Percentiles rank a stretch among this genome's conserved stretches.
Conservation (phyloP, 176 grass and related monocot genomes). For the Aegilops sharonensis region DNA sequence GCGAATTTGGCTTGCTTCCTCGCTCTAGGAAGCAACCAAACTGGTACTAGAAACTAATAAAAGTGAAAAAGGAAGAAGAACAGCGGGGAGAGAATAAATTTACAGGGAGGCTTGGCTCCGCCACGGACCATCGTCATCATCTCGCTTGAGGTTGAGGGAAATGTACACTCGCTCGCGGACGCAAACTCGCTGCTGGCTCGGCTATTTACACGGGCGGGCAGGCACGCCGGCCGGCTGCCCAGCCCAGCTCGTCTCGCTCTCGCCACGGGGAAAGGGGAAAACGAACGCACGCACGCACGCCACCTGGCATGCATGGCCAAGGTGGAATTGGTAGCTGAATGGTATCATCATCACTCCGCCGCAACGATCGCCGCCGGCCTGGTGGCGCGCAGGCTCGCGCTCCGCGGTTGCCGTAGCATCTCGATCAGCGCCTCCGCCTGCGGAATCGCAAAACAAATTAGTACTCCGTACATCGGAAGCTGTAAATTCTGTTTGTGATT, state of each 20-base stretch:
- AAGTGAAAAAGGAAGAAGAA: not conserved
- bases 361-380: constrained; percentile 44
- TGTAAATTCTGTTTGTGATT: not conserved
- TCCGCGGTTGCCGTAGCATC: constrained; percentile 71
- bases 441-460: constrained; percentile 29
- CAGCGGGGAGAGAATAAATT: not conserved
- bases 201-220: constrained; percentile 38
- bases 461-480: not conserved
- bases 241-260: constrained; percentile 3
- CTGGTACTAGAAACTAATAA: not conserved
- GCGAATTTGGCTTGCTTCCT: constrained; percentile 7
- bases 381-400: constrained; percentile 35
- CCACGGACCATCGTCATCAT: constrained; percentile 25
- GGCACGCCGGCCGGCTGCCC: constrained; percentile 18
- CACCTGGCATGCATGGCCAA: constrained; percentile 22
- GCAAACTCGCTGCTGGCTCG: constrained; percentile 40
- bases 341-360: constrained; percentile 25
- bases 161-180: constrained; percentile 76
- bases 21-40: constrained; percentile 20
- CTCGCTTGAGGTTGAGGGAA: constrained; percentile 53
- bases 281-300: constrained; percentile 10
- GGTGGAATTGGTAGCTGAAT: not conserved
- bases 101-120: constrained; percentile 32
- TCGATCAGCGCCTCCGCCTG: constrained; percentile 77
- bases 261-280: not conserved